Evolutionary conservation across 139 green algal genomes (phyloP).

Genomic region (Spirogloea muscicola): DNA sequence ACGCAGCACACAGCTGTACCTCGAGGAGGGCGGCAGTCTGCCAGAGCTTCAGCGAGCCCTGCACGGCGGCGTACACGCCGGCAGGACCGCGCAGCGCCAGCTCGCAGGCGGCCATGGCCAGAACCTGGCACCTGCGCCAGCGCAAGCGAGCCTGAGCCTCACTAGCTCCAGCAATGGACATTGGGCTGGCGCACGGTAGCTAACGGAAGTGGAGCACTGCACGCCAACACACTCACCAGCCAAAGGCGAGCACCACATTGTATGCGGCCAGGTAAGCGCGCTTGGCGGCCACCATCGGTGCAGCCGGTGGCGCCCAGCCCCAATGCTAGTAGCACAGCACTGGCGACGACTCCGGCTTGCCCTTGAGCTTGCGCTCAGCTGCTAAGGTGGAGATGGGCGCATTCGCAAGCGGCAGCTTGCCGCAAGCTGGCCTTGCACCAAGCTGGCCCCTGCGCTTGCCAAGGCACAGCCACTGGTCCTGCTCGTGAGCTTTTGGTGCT

Average conservation of each 20-base stretch:
- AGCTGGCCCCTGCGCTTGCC: too few relatives aligned
- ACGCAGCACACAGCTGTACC: too few relatives aligned
- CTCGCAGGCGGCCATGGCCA: background rate
- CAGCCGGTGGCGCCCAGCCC: background rate
- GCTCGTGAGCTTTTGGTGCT: too few relatives aligned
- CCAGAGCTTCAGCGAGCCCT: constrained; percentile 8
- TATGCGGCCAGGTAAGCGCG: background rate
- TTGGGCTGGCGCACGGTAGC: background rate
- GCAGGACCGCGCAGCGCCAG: background rate
- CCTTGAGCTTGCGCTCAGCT: too few relatives aligned
- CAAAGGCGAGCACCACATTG: background rate
- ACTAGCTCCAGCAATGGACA: background rate
- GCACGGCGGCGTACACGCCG: constrained; percentile 7
- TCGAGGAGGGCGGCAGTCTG: constrained; percentile 30
- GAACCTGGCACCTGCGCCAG: constrained; percentile 15
- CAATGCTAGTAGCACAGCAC: too few relatives aligned
- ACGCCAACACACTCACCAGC: background rate
- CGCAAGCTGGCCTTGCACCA: too few relatives aligned
- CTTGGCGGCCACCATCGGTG: background rate
- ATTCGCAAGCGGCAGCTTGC: too few relatives aligned
- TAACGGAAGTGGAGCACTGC: background rate
- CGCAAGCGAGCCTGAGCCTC: background rate
- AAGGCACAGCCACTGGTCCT: too few relatives aligned
- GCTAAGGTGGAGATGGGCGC: too few relatives aligned
- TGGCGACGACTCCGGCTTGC: too few relatives aligned